Evolutionary conservation across 441 rosid species (phyloP), one percentile per base, ranked within the genome.

Genomic region (Syzygium syzygioides): DNA sequence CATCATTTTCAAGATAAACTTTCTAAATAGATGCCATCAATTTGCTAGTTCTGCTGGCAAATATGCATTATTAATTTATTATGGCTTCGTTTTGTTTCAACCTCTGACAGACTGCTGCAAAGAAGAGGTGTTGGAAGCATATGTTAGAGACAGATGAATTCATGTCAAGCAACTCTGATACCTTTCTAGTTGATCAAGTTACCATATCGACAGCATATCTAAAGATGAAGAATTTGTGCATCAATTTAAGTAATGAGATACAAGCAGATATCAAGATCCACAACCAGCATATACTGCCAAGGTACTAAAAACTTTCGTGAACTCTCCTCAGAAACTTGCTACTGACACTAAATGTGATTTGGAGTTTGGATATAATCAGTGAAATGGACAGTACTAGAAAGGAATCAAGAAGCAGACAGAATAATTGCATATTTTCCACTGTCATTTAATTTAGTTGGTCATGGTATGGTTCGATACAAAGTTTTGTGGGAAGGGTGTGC

Each of bases 101-200:
- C 84, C 68, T 89, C 89, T 80, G 87, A 86, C 94, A 98, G 99
- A 92, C 93, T 25, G 99, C 98, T 85, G 98, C 99, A 87, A 96
- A 92, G 91, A 96, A 95, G 93, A 94, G 99, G 92, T 96, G 98
- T 85, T 88, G 95, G 55, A 98, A 92, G 90, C 99, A 94, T 93
- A 95, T 97, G 99, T 88, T 92, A 37, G 99, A 98, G 91, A 96
- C 99, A 45, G 99, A 98, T 89, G 99, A 98, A 90, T 98, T 95
- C 85, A 92, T 97, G 79, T 94, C 96, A 20, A 88, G 92, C 95
- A 96, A 93, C 91, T 91, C 96, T 57, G 99, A 96, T 90, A 95
- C 94, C 86, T 93, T 93, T 94, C 94, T 96, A 55, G 88, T 95
- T 93, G 99, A 98, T 89, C 91, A 97, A 41, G 91, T 97, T 88